Evolutionary conservation across 2,329 filamentous ascomycete genomes (phyloP), one percentile per base, ranked within the genome.

Genomic region (Aspergillus sclerotialis): DNA sequence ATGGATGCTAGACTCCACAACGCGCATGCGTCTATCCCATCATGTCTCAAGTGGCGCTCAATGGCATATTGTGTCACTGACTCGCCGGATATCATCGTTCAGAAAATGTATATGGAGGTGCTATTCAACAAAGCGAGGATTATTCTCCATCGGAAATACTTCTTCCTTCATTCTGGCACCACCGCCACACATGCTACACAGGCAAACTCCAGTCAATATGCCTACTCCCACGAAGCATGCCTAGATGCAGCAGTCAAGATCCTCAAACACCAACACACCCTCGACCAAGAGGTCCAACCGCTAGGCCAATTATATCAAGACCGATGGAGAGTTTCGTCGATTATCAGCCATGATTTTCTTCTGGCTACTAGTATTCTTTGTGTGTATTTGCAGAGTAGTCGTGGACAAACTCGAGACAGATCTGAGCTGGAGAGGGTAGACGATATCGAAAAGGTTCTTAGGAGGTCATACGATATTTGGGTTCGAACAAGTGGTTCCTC

Each of bases 201-300:
- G 26, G 9, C 26, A 14, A n/a, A 7, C 18, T 14, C 9, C 19
- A 13, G 10, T n/a, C 30, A 32, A 15, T 8, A 32, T 15, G 17
- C 8, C 19, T 32, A 32, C 30, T 32, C 30, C n/a, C 19, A 24
- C n/a, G 5, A 13, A 19, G 30, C 19, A 8, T 32, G 30, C 21
- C n/a, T 32, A 14, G 19, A 32, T 13, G 30, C 30, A 2, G 30
- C 30, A 7, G 12, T 23, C 17, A 32, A 23, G 7, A 19, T 32
- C 16, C 30, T 32, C 18, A n/a, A 24, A 12, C 24, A 23, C 9
- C 30, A 32, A 15, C 7, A 23, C 7, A 23, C 10, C 6, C 7
- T 23, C 6, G 19, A 23, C 19, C 7, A 23, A 10, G 19, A 23
- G 19, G 10, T 10, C 19, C 6, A 23, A 10, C 19, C 7, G 10